These are phyloP conservation scores for Cinchona pubescens DNA, from an alignment of 257 asterid species.

Conservation along the genomic window DNA sequence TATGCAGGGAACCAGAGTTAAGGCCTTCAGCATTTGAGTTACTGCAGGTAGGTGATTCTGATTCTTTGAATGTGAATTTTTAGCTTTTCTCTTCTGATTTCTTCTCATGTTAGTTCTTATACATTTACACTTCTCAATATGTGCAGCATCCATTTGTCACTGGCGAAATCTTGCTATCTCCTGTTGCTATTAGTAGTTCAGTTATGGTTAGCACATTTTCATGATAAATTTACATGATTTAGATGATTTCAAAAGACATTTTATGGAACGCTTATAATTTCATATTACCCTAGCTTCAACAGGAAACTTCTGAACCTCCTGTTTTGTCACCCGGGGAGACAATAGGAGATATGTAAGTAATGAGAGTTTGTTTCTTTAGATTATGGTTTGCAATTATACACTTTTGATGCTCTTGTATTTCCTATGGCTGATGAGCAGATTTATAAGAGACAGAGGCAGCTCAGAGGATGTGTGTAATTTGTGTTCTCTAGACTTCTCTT, in stretches of 20 bases:
- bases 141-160: conserved; percentile 39
- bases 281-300: no score
- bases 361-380: neutral
- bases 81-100: neutral
- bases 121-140: neutral
- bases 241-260: neutral
- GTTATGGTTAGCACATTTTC: conserved; percentile 24
- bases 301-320: no score
- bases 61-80: neutral
- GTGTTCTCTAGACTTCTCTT: conserved; percentile 35
- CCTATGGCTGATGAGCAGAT: conserved; percentile 12
- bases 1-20: conserved; percentile 36
- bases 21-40: conserved; percentile 35
- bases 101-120: neutral
- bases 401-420: neutral
- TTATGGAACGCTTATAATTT: no score
- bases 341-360: conserved; percentile 16
- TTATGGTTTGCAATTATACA: neutral
- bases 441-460: no score
- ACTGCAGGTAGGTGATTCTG: conserved; percentile 31
- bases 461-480: conserved; percentile 38
- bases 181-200: conserved; percentile 5
- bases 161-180: conserved; percentile 22
- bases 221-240: neutral
- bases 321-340: neutral